A percentile compares a stretch with the other conserved stretches of the same genome.
Conservation (phyloP, 2,329 filamentous ascomycete genomes). For the Trichoderma koningiopsis region DNA sequence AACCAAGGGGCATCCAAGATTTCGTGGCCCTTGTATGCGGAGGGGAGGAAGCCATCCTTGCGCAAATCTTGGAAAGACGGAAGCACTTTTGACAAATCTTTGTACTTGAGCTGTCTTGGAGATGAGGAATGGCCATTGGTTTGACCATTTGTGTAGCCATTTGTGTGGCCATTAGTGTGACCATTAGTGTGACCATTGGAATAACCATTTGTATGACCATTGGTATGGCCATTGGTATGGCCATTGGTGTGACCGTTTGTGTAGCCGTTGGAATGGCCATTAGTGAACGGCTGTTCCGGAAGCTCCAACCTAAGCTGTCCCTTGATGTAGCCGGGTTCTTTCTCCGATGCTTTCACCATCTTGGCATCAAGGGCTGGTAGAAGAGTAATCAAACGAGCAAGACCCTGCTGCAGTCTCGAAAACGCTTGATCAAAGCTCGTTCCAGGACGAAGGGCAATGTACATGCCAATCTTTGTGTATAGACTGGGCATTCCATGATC, state of each 20-base stretch:
- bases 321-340: conserved; percentile 33
- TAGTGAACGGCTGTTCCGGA: neutral
- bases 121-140: neutral
- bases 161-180: neutral
- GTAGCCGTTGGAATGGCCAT: neutral
- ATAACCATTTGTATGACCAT: neutral
- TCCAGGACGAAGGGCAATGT: conserved; percentile 37
- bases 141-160: neutral
- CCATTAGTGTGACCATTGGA: neutral
- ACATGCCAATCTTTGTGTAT: conserved; percentile 38
- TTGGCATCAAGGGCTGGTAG: conserved; percentile 42
- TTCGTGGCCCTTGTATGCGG: conserved; percentile 33
- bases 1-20: conserved; percentile 32
- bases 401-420: conserved; percentile 38
- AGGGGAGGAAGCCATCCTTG: conserved; percentile 33
- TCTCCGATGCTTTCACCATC: conserved; percentile 36
- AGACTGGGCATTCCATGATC: conserved; percentile 38
- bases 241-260: neutral
- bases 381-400: conserved; percentile 39
- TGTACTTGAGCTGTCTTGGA: neutral
- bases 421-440: conserved; percentile 37
- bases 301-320: conserved; percentile 28
- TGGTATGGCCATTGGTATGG: neutral
- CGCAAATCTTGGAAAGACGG: conserved; percentile 34
- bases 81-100: conserved; percentile 30